Conservation (phyloP, 208 protist species). For the Crithidia thermophila region DNA sequence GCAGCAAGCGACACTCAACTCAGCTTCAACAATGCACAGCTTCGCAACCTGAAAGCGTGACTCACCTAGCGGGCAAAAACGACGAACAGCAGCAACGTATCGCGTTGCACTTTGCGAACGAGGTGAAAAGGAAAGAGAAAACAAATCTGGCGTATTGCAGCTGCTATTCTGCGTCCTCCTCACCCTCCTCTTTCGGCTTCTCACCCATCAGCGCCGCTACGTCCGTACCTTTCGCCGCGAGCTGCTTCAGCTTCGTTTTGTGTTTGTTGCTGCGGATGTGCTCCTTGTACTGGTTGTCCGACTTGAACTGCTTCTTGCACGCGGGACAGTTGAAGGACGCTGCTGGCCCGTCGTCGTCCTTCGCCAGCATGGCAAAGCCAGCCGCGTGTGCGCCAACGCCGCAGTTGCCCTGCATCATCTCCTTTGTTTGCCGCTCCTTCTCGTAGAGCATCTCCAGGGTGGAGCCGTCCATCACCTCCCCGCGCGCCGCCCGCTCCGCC, state of each 20-base stretch:
- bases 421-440: slow-evolving; percentile 71
- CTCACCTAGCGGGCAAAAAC: no score
- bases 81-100: no score
- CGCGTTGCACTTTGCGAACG: no score
- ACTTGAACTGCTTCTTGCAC: slow-evolving; percentile 91
- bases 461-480: slow-evolving; percentile 75
- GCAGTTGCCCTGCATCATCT: slow-evolving; percentile 52
- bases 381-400: slow-evolving; percentile 40
- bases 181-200: slow-evolving; percentile 10
- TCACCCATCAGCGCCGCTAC: slow-evolving; percentile 72
- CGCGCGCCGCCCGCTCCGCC: slow-evolving; percentile 62
- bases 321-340: slow-evolving; percentile 71
- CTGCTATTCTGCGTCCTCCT: background rate
- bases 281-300: slow-evolving; percentile 81
- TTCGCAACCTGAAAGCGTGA: no score
- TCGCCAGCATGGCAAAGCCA: slow-evolving; percentile 77
- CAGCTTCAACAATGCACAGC: no score
- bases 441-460: slow-evolving; percentile 88
- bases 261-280: slow-evolving; percentile 91
- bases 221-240: slow-evolving; percentile 78
- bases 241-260: slow-evolving; percentile 86
- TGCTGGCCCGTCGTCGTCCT: slow-evolving; percentile 25
- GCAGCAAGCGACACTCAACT: no score
- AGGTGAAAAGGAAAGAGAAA: background rate
- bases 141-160: background rate